Base-by-base conservation (phyloP, 768 basidiomycete genomes). In the Mycena haematopus region DNA sequence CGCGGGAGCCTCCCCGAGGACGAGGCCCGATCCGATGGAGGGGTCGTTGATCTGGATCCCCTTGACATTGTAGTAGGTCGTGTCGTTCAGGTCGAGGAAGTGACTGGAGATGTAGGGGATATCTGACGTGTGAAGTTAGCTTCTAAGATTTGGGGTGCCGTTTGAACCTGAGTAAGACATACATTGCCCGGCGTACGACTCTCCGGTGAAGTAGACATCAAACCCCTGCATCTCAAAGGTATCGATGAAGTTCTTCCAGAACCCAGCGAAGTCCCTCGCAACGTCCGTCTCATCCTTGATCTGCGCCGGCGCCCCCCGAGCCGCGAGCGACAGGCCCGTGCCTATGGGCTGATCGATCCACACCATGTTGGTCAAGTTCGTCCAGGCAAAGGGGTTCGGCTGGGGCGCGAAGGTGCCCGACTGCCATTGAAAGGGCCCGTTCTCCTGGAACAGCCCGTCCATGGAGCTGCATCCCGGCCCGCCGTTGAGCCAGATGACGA, bases 401-500 rank as follows among this genome's bases (percentile, higher is more conserved):
- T 35, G 45, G 31, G 56, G 56, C 31, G 9, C 56, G 17, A 33
- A 17, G 22, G 56, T 57, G 31, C 56, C 56, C 33, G 56, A 44
- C 57, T 44, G 36, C 57, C 57, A 58, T 27, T 31, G 49, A 44
- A 58, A 58, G 36, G 57, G 57, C 35, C 57, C 57, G 57, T 58
- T 58, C 57, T 58, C 57, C 47, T 58, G 57, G 35, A 58, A 51
- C 25, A 50, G 19, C 57, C 49, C 57, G 38, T 40, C 57, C 36
- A 58, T 38, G 36, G 57, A 58, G 57, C 36, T 40, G 57, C 57
- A n/a, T n/a, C n/a, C n/a, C n/a, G n/a, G n/a, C n/a, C n/a, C n/a
- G n/a, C n/a, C n/a, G n/a, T n/a, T n/a, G 47, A 58, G 57, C 57
- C 57, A 58, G 57, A 58, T 58, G 47, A 44, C 38, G 49, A 58